Conservation (phyloP, 805 yeast genomes). For the Lipomyces kockii region DNA sequence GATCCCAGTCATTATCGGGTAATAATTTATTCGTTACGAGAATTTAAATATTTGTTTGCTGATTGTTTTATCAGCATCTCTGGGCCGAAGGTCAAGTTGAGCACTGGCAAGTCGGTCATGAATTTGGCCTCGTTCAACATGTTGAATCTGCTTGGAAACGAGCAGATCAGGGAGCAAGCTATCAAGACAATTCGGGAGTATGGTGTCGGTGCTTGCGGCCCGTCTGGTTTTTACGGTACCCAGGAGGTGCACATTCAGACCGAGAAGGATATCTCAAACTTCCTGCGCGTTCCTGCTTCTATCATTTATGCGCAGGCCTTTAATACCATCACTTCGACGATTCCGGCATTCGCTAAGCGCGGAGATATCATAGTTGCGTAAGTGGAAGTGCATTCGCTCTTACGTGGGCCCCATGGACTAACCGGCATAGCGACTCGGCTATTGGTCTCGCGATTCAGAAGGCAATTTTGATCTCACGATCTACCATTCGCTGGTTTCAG, state of each 20-base stretch:
- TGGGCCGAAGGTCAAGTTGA: slow-evolving; percentile 34
- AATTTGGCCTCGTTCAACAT: slow-evolving; percentile 61
- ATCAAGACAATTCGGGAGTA: slow-evolving; percentile 62
- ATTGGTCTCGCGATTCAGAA: slow-evolving; percentile 80
- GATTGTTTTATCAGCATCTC: slow-evolving; percentile 11
- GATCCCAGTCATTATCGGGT: slow-evolving; percentile 66
- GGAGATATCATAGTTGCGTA: slow-evolving; percentile 85
- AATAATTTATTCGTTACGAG: not conserved
- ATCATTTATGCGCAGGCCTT: slow-evolving; percentile 93
- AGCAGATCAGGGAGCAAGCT: slow-evolving; percentile 57
- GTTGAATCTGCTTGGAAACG: slow-evolving; percentile 61
- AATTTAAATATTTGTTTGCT: not conserved
- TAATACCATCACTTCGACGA: slow-evolving; percentile 80
- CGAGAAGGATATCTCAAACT: slow-evolving; percentile 74
- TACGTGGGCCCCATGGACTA: too few relatives aligned
- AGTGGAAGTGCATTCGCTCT: not conserved
- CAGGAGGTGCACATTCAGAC: slow-evolving; percentile 77
- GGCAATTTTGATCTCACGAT: slow-evolving; percentile 83
- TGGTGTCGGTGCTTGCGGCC: slow-evolving; percentile 99
- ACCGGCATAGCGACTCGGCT: slow-evolving; percentile 58
- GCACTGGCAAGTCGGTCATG: slow-evolving; percentile 32
- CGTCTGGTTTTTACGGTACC: slow-evolving; percentile 95
- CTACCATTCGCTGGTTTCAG: slow-evolving; percentile 69
- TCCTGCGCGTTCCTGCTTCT: slow-evolving; percentile 75
- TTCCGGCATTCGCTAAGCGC: slow-evolving; percentile 92